Conservation (phyloP, 2,329 filamentous ascomycete species). For the Botryosphaeria agaves region DNA sequence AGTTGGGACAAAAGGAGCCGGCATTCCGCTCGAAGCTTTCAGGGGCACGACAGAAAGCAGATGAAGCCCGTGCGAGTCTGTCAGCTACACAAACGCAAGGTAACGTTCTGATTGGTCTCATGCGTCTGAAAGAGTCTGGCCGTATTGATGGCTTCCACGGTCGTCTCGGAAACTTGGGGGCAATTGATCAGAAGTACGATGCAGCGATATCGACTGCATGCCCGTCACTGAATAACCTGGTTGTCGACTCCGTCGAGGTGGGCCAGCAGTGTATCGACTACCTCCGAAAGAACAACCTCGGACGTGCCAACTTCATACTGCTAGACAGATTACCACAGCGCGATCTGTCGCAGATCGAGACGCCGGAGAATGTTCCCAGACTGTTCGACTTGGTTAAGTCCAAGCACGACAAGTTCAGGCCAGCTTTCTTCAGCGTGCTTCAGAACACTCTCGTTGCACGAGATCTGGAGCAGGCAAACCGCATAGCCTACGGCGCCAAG, state of each 20-base stretch:
- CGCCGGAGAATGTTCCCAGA: slow-evolving; percentile 79
- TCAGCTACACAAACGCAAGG: slow-evolving; percentile 83
- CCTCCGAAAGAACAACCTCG: slow-evolving; percentile 89
- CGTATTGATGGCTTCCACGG: slow-evolving; percentile 96
- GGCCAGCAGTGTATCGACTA: slow-evolving; percentile 98
- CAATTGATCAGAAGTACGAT: slow-evolving; percentile 87
- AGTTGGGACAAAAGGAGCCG: slow-evolving; percentile 61
- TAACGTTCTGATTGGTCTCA: slow-evolving; percentile 77
- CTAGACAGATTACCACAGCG: slow-evolving; percentile 70
- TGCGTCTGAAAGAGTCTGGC: slow-evolving; percentile 89
- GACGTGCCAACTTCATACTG: slow-evolving; percentile 91
- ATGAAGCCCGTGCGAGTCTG: slow-evolving; percentile 82
- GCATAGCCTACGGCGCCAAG: slow-evolving; percentile 86
- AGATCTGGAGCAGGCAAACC: slow-evolving; percentile 88
- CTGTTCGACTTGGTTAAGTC: slow-evolving; percentile 85
- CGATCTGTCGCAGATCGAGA: slow-evolving; percentile 65
- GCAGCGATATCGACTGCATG: slow-evolving; percentile 97
- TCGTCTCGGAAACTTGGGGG: slow-evolving; percentile 79
- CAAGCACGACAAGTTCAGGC: slow-evolving; percentile 70
- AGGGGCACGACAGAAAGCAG: slow-evolving; percentile 79
- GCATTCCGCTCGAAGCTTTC: slow-evolving; percentile 72
- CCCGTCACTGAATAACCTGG: slow-evolving; percentile 80
- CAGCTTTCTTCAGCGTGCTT: slow-evolving; percentile 89
- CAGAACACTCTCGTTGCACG: slow-evolving; percentile 89
- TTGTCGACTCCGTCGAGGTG: slow-evolving; percentile 88